Percentiles rank a stretch among this genome's conserved stretches.
Conservation (phyloP, 2,329 filamentous ascomycete species). For the Neonectria neomacrospora region DNA sequence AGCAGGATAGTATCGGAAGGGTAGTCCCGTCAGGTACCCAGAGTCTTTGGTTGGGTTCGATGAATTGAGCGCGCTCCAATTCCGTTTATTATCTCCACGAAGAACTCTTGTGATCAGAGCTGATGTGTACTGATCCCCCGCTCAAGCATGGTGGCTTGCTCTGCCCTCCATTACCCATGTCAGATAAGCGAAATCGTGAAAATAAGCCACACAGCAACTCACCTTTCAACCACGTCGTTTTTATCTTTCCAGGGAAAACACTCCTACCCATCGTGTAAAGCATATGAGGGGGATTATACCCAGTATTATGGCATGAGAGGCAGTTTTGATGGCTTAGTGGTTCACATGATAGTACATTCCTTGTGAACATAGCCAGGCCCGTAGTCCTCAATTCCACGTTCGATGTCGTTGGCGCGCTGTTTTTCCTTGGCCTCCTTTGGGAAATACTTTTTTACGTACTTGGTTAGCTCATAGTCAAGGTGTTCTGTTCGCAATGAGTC, state of each 20-base stretch:
- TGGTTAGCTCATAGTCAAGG: slow-evolving; percentile 74
- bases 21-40: neutral
- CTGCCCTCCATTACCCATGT: slow-evolving; percentile 8
- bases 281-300: neutral
- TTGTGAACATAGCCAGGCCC: slow-evolving; percentile 71
- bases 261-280: neutral
- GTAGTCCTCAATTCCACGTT: slow-evolving; percentile 78
- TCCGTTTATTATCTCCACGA: slow-evolving; percentile 9
- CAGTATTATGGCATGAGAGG: neutral
- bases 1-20: neutral
- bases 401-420: slow-evolving; percentile 76
- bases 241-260: neutral
- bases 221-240: slow-evolving; percentile 13
- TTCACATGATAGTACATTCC: slow-evolving; percentile 70
- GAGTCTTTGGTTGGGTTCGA: neutral
- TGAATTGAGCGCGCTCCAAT: neutral
- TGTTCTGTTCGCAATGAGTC: slow-evolving; percentile 61
- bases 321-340: neutral
- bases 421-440: slow-evolving; percentile 76
- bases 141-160: neutral
- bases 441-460: slow-evolving; percentile 80
- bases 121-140: neutral
- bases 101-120: neutral
- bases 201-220: slow-evolving; percentile 5
- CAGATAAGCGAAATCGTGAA: slow-evolving; percentile 10